Evolutionary conservation across 176 grass and related monocot species (phyloP).

Genomic region (Aegilops sharonensis): DNA sequence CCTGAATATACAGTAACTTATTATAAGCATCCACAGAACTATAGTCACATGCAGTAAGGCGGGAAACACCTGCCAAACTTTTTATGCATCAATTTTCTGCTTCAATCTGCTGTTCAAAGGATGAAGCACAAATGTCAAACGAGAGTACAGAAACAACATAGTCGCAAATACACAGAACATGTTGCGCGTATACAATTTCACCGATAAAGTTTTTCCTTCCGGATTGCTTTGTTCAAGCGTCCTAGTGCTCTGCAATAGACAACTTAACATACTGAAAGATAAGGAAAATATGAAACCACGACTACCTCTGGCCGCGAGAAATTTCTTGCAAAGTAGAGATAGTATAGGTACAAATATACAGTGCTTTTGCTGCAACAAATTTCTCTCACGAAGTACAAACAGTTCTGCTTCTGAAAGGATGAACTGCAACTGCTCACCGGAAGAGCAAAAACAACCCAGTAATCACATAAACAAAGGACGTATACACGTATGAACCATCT

Average conservation of each 20-base stretch:
- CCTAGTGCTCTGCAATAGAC: neutral
- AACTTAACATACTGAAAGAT: neutral
- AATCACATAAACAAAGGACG: neutral
- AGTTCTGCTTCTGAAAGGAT: neutral
- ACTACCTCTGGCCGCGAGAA: neutral
- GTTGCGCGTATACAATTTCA: no score
- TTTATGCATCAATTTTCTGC: no score
- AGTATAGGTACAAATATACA: neutral
- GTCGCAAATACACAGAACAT: no score
- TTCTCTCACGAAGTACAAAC: neutral
- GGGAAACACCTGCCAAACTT: no score
- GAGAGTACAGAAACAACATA: no score
- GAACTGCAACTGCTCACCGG: neutral
- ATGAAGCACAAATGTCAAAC: no score
- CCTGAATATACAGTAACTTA: no score
- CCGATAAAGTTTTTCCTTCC: no score
- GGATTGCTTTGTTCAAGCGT: no score
- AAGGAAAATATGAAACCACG: neutral
- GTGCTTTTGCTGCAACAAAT: neutral
- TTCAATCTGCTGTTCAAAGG: no score
- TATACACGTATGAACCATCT: neutral
- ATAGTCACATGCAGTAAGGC: no score
- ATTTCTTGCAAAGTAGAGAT: neutral
- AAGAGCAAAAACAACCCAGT: neutral
- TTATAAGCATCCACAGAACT: no score